These are phyloP conservation scores for Castanea mollissima DNA, from an alignment of 306 rosid species.

Conservation along the genomic window DNA sequence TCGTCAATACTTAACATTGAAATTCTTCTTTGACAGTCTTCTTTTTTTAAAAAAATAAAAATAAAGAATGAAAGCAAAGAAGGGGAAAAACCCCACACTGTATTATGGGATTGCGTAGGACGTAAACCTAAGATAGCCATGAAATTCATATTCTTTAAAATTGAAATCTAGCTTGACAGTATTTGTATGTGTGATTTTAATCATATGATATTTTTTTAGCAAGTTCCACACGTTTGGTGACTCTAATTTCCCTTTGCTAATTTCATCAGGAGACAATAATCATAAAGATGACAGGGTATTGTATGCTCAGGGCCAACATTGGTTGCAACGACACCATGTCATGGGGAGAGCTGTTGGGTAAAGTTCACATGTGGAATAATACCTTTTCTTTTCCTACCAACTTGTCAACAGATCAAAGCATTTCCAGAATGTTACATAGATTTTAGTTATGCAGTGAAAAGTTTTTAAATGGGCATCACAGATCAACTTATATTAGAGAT, in stretches of 20 bases:
- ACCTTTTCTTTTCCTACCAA: not conserved
- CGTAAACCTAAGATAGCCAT: not conserved
- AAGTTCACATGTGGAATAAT: not conserved
- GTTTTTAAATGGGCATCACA: not conserved
- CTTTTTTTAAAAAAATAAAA: too few species aligned
- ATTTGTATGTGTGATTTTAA: not conserved
- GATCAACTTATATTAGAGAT: not conserved
- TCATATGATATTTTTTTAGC: not conserved
- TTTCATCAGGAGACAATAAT: conserved; percentile 70
- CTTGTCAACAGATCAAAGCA: not conserved
- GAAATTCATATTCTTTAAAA: not conserved
- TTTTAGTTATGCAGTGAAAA: not conserved
- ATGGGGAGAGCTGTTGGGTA: conserved; percentile 86
- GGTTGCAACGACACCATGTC: conserved; percentile 67
- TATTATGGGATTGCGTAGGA: not conserved
- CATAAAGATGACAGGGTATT: conserved; percentile 42
- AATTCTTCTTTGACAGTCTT: not conserved
- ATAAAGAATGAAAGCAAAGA: too few species aligned
- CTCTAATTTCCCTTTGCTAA: not conserved
- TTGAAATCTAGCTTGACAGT: not conserved
- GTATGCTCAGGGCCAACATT: conserved; percentile 60
- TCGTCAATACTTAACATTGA: not conserved
- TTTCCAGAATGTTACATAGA: not conserved
- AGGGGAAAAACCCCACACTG: too few species aligned
- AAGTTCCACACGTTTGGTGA: not conserved